Conservation (phyloP, 148 eudicot species). For the Rhododendron simsii region DNA sequence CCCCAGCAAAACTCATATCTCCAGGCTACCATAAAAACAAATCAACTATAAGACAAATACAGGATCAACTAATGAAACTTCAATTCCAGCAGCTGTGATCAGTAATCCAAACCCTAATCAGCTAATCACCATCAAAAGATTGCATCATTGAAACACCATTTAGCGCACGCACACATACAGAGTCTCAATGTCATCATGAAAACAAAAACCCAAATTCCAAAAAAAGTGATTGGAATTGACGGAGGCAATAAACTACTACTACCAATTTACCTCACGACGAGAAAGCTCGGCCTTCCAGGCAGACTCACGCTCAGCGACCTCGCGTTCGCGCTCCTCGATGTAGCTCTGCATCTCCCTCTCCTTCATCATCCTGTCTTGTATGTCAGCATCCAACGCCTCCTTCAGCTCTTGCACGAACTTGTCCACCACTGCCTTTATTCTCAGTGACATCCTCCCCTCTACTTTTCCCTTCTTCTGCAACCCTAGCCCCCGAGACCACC, state of each 20-base stretch:
- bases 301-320: conserved; percentile 96
- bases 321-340: conserved; percentile 88
- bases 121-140: background rate
- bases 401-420: conserved; percentile 88
- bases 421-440: conserved; percentile 91
- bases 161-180: background rate
- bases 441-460: conserved; percentile 51
- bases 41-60: background rate
- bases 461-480: background rate
- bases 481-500: background rate
- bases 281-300: conserved; percentile 99
- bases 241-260: background rate
- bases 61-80: background rate
- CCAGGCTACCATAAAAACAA: background rate
- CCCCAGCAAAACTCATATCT: background rate
- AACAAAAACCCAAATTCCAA: background rate
- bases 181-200: background rate
- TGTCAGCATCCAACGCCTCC: conserved; percentile 92
- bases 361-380: conserved; percentile 94
- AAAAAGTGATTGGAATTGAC: background rate
- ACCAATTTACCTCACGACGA: conserved; percentile 76
- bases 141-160: background rate
- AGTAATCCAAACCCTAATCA: background rate
- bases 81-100: background rate
- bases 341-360: conserved; percentile 99